Conservation (phyloP, 2,329 filamentous ascomycete species). For the Hypoxylon sp. region DNA sequence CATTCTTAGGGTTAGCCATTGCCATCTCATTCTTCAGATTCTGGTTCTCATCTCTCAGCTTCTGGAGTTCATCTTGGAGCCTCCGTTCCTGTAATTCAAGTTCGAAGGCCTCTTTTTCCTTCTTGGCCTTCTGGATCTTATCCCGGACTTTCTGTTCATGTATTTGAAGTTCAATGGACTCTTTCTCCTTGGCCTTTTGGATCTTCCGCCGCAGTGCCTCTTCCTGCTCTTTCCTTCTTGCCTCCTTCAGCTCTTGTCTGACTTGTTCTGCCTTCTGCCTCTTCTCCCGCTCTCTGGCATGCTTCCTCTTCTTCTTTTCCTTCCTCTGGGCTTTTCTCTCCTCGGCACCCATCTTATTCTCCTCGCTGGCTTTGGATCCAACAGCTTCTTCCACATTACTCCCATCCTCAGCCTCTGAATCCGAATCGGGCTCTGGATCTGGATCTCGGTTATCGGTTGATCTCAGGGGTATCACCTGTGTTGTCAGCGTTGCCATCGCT, state of each 20-base stretch:
- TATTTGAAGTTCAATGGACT: background rate
- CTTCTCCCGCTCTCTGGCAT: conserved; percentile 17
- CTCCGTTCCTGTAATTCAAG: background rate
- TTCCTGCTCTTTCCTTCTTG: conserved; percentile 27
- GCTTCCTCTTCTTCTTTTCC: conserved; percentile 21
- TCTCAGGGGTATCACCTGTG: background rate
- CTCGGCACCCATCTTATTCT: background rate
- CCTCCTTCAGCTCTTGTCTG: conserved; percentile 24
- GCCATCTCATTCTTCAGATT: background rate
- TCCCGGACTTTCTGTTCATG: too few species aligned
- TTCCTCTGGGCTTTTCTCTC: conserved; percentile 20
- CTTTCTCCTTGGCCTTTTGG: background rate
- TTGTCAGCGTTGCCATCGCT: too few species aligned
- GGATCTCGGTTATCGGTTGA: background rate
- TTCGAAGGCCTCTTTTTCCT: background rate
- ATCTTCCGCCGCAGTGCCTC: conserved; percentile 10
- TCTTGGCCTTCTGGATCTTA: background rate
- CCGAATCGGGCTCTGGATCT: background rate
- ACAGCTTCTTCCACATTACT: background rate
- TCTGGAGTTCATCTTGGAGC: background rate
- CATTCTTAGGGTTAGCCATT: background rate
- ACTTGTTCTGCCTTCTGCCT: conserved; percentile 15
- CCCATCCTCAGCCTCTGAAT: background rate
- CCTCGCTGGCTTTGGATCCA: background rate
- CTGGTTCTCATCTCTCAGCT: conserved; percentile 1